Evolutionary conservation across 139 green algal genomes (phyloP).

Genomic region (Astrephomene gubernaculifera): DNA sequence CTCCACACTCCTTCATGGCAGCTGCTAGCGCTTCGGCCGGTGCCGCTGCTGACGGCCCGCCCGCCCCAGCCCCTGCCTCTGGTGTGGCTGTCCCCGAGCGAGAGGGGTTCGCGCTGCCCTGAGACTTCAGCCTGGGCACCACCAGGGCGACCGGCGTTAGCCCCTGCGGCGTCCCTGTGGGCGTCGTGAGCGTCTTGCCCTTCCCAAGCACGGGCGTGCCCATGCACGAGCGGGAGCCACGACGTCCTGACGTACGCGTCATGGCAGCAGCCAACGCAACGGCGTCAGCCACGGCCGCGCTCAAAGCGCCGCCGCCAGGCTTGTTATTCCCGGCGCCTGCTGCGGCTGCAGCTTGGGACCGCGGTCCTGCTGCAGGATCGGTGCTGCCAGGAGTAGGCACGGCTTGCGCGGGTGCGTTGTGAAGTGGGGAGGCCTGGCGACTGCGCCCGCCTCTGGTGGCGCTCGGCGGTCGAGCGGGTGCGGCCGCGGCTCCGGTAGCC

Average conservation of each 20-base stretch:
- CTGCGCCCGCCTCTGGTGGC: no score
- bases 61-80: neutral
- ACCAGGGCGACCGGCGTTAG: neutral
- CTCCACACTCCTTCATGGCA: no score
- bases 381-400: no score
- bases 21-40: neutral
- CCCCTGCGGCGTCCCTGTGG: neutral
- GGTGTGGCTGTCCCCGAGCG: neutral
- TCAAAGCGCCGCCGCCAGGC: no score
- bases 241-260: neutral
- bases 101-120: neutral
- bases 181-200: neutral
- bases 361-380: no score
- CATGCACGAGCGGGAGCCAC: neutral
- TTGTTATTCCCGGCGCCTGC: no score
- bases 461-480: no score
- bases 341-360: no score
- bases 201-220: neutral
- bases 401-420: no score
- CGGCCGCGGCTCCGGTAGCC: no score
- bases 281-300: neutral
- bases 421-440: no score
- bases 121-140: constrained; percentile 18
- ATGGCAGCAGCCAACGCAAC: neutral
- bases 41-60: neutral